These are phyloP conservation scores for Boletus huronensis DNA, from an alignment of 768 basidiomycete genomes.

Conservation along the genomic window DNA sequence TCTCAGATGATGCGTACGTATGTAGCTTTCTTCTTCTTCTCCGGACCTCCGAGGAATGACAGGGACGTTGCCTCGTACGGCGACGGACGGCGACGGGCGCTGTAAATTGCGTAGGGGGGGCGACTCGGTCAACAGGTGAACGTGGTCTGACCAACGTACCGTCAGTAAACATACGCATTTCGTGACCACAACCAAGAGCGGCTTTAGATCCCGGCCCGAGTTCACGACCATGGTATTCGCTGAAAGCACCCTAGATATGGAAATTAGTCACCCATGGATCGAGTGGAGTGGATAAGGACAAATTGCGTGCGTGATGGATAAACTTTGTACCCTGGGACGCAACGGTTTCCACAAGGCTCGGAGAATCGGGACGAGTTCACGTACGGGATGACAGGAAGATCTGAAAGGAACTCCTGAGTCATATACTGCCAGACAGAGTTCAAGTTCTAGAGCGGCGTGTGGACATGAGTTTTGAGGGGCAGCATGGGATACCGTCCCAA, in stretches of 20 bases:
- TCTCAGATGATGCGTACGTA: conserved; percentile 8
- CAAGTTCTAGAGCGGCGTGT: not conserved
- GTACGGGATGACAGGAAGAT: not conserved
- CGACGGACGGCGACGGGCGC: too few species aligned
- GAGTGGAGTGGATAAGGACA: conserved; percentile 1
- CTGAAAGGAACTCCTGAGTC: not conserved
- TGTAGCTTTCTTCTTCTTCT: conserved; percentile 5
- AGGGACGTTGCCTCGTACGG: too few species aligned
- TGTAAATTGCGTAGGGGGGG: too few species aligned
- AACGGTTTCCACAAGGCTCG: conserved; percentile 9
- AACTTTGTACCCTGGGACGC: conserved; percentile 5
- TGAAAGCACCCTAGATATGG: conserved; percentile 4
- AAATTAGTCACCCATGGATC: not conserved
- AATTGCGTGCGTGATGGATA: not conserved
- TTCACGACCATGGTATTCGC: not conserved
- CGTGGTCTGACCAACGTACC: not conserved
- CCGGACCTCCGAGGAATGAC: conserved; percentile 22
- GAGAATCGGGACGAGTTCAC: conserved; percentile 10
- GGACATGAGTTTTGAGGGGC: not conserved
- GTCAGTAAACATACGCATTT: not conserved
- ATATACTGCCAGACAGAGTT: not conserved
- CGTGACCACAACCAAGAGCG: not conserved
- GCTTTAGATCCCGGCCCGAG: not conserved
- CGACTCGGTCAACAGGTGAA: not conserved
- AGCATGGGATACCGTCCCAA: not conserved